Evolutionary conservation across 192 early-diverging fungal species (phyloP), one percentile per base, ranked within the genome.

Genomic region (Coemansia sp.): DNA sequence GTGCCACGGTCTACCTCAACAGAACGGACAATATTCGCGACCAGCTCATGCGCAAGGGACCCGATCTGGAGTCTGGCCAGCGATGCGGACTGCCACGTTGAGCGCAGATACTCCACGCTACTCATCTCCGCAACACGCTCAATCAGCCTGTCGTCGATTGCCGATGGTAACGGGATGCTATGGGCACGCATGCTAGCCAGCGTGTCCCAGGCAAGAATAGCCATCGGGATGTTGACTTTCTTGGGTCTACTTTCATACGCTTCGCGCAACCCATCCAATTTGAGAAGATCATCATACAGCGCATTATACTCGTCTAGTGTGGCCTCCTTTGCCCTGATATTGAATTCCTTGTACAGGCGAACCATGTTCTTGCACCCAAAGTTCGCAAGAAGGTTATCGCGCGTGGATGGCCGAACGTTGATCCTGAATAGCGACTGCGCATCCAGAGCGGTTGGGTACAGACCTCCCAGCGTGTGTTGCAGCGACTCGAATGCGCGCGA

Each of bases 401-500:
- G 58, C 21, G 61, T 46, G 5, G 68, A 43, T 57, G 80, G 72
- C 49, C 82, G 73, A 55, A 77, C 68, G 39, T 71, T 63, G 9
- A 84, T 45, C 21, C 71, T 67, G 43, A 69, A 71, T 43, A 59
- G 12, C 8, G 58, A 58, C 42, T 45, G 45, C 11, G 46, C 52
- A 9, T 41, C 52, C 10, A 63, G 46, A 22, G 59, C 37, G 22
- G 46, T 42, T 1, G 90, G 88, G 66, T 86, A 88, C 68, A 92
- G 71, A 0, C 90, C 89, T 13, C 80, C 74, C 37, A 92, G 56
- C 6, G 86, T 65, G 63, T 86, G 86, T 65, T 90, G 88, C 41
- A 92, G 76, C n/a, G 84, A 87, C 70, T 90, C 90, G 58, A 92
- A 75, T 4, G 90, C 84, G 42, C 90, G 83, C 3, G 85, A 70